Percentiles rank a stretch among this genome's conserved stretches.
phyloP scores from a whole-genome alignment of 139 green algal species.

The Haematococcus lacustris region DNA sequence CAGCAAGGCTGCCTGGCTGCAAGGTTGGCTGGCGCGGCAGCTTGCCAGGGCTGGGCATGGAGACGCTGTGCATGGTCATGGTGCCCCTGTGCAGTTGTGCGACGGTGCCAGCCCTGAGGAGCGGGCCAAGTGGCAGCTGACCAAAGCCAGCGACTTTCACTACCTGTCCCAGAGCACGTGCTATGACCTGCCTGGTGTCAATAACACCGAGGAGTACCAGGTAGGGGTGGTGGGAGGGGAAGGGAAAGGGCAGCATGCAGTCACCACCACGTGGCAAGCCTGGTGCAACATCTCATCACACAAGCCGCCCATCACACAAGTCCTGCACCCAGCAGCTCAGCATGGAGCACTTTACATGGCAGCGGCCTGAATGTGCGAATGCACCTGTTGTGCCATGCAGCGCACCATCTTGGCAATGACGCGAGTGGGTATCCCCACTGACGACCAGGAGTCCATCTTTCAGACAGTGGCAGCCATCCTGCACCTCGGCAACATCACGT shows the following conservation, averaged over 20 bases:
- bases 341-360: too few relatives aligned
- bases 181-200: constrained; percentile 74
- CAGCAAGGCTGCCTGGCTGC: too few relatives aligned
- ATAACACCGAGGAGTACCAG: constrained; percentile 87
- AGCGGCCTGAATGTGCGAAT: too few relatives aligned
- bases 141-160: constrained; percentile 57
- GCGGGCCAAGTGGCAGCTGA: constrained; percentile 53
- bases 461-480: constrained; percentile 82
- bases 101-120: constrained; percentile 75
- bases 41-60: too few relatives aligned
- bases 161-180: constrained; percentile 88
- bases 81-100: constrained; percentile 61
- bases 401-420: constrained; percentile 83
- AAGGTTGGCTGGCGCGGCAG: too few relatives aligned
- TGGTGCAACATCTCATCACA: too few relatives aligned
- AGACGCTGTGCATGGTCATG: too few relatives aligned
- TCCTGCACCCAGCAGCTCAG: background rate
- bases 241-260: constrained; percentile 15
- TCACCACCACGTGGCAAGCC: constrained; percentile 8
- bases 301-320: constrained; percentile 2
- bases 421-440: constrained; percentile 81
- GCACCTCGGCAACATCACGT: constrained; percentile 91
- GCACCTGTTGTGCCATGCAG: constrained; percentile 22
- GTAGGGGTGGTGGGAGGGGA: constrained; percentile 50
- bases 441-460: constrained; percentile 72